These are phyloP conservation scores for Leishmania guyanensis DNA, from an alignment of 208 protist genomes.

Conservation along the genomic window DNA sequence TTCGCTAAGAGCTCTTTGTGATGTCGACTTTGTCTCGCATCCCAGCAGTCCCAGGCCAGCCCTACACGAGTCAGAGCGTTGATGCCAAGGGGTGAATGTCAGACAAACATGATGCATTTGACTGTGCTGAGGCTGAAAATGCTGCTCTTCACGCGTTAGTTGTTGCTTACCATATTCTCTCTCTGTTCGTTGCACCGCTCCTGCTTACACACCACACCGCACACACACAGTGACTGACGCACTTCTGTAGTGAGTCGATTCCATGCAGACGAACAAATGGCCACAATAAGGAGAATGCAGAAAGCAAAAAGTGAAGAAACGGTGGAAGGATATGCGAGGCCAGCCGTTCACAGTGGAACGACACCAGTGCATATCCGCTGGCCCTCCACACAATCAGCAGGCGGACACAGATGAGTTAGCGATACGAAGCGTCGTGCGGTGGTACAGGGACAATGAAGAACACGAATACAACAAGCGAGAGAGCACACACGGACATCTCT, in stretches of 20 bases:
- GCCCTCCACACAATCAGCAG: not conserved
- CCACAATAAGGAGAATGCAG: not conserved
- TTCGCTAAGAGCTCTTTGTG: not conserved
- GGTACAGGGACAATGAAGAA: not conserved
- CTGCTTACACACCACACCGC: not conserved
- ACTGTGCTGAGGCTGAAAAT: not conserved
- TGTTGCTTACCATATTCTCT: not conserved
- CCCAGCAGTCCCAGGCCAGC: not conserved
- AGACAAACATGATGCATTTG: not conserved
- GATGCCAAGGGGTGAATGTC: not conserved
- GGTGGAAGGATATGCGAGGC: not conserved
- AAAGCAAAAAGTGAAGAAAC: not conserved
- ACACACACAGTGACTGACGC: not conserved
- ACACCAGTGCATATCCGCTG: not conserved
- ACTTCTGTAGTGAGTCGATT: not conserved
- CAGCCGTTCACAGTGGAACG: not conserved
- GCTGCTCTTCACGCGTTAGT: not conserved
- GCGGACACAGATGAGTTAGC: not conserved
- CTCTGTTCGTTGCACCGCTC: not conserved
- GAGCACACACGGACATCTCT: not conserved
- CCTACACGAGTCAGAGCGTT: not conserved
- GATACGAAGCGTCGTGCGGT: not conserved
- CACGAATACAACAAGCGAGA: not conserved
- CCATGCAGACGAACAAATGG: not conserved
- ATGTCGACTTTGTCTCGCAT: not conserved